Conservation (phyloP, 1,284 basidiomycete species). For the Neolentinus lepideus region DNA sequence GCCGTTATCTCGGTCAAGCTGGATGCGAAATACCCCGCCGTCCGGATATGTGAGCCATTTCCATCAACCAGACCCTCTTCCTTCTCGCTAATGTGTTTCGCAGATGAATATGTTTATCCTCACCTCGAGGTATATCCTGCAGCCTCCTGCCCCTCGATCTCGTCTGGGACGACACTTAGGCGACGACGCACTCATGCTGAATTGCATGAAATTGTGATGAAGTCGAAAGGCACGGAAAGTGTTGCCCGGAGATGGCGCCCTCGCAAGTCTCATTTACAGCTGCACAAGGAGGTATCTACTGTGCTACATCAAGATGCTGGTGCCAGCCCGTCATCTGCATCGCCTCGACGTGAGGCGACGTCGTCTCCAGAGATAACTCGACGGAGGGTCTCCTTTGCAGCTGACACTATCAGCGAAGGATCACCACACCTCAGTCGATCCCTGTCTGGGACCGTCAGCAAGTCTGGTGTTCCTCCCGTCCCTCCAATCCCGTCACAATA, state of each 20-base stretch:
- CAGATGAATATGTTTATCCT: constrained; percentile 34
- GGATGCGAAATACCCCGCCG: constrained; percentile 15
- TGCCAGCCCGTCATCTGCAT: constrained; percentile 5
- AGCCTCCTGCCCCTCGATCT: constrained; percentile 16
- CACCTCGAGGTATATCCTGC: constrained; percentile 24
- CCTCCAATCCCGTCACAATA: constrained; percentile 14
- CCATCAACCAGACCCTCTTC: too few relatives aligned
- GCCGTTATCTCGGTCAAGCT: neutral
- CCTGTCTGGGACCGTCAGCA: constrained; percentile 19
- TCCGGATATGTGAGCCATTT: constrained; percentile 20
- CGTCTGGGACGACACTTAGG: neutral
- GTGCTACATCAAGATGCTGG: constrained; percentile 1
- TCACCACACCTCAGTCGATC: constrained; percentile 11
- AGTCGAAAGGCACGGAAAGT: neutral
- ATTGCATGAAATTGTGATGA: constrained; percentile 7
- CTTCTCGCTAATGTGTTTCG: neutral
- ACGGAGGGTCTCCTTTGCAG: neutral
- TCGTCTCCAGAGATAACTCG: constrained; percentile 1
- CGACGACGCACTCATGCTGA: constrained; percentile 9
- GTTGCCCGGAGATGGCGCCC: neutral
- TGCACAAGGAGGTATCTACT: constrained; percentile 14
- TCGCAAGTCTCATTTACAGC: constrained; percentile 5
- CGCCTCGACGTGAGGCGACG: constrained; percentile 1
- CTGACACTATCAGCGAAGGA: constrained; percentile 4
- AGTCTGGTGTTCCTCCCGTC: constrained; percentile 1